Evolutionary conservation across 2,329 filamentous ascomycete genomes (phyloP), one percentile per base, ranked within the genome.

Genomic region (Xylariales sp.): DNA sequence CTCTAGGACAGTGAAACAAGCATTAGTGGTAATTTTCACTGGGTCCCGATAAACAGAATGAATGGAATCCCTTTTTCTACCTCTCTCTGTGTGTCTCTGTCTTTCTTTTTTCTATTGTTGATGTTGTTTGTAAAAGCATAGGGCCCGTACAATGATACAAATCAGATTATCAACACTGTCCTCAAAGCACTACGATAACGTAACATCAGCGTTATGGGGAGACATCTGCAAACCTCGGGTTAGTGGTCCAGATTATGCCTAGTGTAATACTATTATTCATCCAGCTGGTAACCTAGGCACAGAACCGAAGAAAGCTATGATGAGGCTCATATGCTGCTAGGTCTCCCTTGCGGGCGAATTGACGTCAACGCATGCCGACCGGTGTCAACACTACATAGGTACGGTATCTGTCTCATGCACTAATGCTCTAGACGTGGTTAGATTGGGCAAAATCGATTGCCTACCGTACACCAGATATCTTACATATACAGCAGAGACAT

Each of bases 181-280:
- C 23, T 7, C 28, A 3, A 23, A n/a, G 12, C 10, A 32, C 32
- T 5, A 5, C 32, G 5, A 3, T 18, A 18, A 34, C 53, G 58
- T n/a, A 49, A 53, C 49, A 48, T 36, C 3, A 53, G 16, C 5
- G 41, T 41, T 58, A 57, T 58, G 46, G 58, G 23, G 23, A 39
- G 8, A 49, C 54, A 30, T 45, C 61, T 61, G 45, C 65, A 67
- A 45, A 53, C 56, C 55, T 46, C 18, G 18, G 39, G 45, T 64
- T 46, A 46, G 45, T 61, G 56, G 55, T 49, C 55, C 57, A 14
- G 18, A 30, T 52, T 56, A 50, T 41, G 46, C 39, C 58, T 46
- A 62, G 23, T 23, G 23, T 23, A 23, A 23, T 23, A 23, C 23
- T 23, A 23, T 23, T 23, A 23, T 23, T 23, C 23, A 23, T 23